Evolutionary conservation across 257 asterid species (phyloP).

Genomic region (Fraxinus quadrangulata): DNA sequence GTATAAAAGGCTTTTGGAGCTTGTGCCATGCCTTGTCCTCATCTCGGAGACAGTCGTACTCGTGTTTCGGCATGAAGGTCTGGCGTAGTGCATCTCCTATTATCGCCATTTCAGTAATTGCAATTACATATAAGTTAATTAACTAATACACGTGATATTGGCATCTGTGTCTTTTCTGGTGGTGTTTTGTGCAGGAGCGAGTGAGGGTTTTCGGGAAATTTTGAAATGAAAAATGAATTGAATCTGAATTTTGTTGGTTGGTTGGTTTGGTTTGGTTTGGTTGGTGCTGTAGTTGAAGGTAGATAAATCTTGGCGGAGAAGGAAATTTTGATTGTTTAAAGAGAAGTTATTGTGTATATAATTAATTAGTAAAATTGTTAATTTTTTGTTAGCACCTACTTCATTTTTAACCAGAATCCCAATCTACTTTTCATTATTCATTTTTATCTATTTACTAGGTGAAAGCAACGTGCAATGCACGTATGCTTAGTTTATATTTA

Average conservation of each 20-base stretch:
- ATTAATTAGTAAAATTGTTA: too few relatives aligned
- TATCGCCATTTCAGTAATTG: constrained; percentile 41
- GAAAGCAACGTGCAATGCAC: too few relatives aligned
- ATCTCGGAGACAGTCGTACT: constrained; percentile 77
- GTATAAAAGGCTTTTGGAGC: constrained; percentile 56
- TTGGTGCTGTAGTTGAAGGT: constrained; percentile 17
- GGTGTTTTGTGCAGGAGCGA: constrained; percentile 5
- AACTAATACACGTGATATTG: neutral
- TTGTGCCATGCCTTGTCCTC: constrained; percentile 83
- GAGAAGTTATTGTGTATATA: too few relatives aligned
- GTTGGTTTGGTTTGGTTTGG: neutral
- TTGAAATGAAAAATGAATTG: constrained; percentile 19
- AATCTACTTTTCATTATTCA: too few relatives aligned
- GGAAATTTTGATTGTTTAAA: neutral
- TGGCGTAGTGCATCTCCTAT: constrained; percentile 85
- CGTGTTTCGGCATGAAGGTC: constrained; percentile 93
- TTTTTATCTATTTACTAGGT: too few relatives aligned
- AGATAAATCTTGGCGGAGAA: constrained; percentile 1
- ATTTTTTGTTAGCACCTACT: too few relatives aligned
- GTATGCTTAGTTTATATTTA: too few relatives aligned
- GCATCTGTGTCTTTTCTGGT: neutral
- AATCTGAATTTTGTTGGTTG: constrained; percentile 11
- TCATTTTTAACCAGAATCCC: too few relatives aligned
- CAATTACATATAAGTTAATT: constrained; percentile 23
- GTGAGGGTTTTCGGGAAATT: constrained; percentile 22